These are phyloP conservation scores for Sphaerostilbella broomeana DNA, from an alignment of 2,329 filamentous ascomycete genomes.

Conservation along the genomic window DNA sequence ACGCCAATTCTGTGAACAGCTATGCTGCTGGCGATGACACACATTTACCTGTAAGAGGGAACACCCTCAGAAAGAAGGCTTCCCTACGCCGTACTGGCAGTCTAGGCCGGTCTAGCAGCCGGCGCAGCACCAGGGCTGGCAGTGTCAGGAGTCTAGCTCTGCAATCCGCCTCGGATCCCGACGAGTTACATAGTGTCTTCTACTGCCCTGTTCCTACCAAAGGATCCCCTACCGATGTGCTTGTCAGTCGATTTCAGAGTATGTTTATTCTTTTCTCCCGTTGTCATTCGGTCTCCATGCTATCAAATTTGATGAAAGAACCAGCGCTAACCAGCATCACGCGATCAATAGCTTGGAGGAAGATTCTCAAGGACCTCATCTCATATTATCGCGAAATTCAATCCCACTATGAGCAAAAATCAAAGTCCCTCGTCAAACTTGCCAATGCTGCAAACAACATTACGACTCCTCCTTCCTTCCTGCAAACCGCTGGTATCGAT, in stretches of 20 bases:
- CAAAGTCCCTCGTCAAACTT: constrained; percentile 76
- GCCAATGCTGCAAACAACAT: constrained; percentile 81
- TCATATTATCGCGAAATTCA: constrained; percentile 91
- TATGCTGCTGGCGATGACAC: constrained; percentile 41
- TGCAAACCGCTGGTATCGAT: constrained; percentile 74
- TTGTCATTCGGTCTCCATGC: not conserved
- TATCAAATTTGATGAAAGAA: not conserved
- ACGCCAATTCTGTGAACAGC: constrained; percentile 54
- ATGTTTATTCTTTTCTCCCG: constrained; percentile 27
- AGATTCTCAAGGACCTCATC: constrained; percentile 90
- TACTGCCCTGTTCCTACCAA: constrained; percentile 82
- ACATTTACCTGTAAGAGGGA: constrained; percentile 42
- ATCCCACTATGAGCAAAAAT: constrained; percentile 75
- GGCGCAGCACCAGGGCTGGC: constrained; percentile 74
- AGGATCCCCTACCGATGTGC: constrained; percentile 78
- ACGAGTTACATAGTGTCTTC: constrained; percentile 76
- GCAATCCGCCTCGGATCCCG: constrained; percentile 60
- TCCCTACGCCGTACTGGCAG: constrained; percentile 70
- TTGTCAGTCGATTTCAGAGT: constrained; percentile 87
- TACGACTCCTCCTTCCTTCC: constrained; percentile 65
- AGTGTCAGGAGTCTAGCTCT: constrained; percentile 76
- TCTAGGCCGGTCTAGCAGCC: constrained; percentile 72
- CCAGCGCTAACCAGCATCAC: constrained; percentile 4
- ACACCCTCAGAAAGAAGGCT: constrained; percentile 83
- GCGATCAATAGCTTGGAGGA: constrained; percentile 68